Evolutionary conservation across 768 basidiomycete species (phyloP).

Genomic region (Russula virescens): DNA sequence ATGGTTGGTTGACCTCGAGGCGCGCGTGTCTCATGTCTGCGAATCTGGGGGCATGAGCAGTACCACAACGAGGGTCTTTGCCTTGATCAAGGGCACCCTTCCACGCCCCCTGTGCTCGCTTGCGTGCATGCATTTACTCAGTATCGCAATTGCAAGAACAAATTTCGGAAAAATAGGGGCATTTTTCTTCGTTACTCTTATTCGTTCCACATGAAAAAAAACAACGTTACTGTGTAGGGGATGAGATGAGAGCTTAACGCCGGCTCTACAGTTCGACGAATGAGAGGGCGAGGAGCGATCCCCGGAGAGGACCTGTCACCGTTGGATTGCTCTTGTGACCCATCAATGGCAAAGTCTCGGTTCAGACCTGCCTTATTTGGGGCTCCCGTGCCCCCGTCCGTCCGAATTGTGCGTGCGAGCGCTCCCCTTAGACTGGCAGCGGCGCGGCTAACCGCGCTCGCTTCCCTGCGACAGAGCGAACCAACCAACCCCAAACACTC

Average conservation of each 20-base stretch:
- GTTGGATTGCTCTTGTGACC: constrained; percentile 14
- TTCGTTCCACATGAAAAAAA: not conserved
- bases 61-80: constrained; percentile 9
- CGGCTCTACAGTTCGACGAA: not conserved
- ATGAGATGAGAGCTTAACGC: constrained; percentile 7
- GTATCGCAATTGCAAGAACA: not conserved
- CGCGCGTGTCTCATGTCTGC: not conserved
- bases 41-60: constrained; percentile 2
- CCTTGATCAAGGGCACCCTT: not conserved
- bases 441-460: no score
- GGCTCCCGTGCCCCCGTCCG: not conserved
- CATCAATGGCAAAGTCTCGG: not conserved
- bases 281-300: not conserved
- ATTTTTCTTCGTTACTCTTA: not conserved
- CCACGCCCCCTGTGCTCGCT: not conserved
- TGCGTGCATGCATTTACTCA: not conserved
- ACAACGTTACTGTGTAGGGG: not conserved
- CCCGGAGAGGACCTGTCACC: no score
- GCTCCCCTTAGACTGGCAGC: no score
- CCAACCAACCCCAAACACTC: not conserved
- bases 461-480: not conserved
- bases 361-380: constrained; percentile 13
- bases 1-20: constrained; percentile 3
- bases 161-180: constrained; percentile 9
- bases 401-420: not conserved